Evolutionary conservation across 306 rosid genomes (phyloP), one percentile per base, ranked within the genome.

Genomic region (Quercus parvula): DNA sequence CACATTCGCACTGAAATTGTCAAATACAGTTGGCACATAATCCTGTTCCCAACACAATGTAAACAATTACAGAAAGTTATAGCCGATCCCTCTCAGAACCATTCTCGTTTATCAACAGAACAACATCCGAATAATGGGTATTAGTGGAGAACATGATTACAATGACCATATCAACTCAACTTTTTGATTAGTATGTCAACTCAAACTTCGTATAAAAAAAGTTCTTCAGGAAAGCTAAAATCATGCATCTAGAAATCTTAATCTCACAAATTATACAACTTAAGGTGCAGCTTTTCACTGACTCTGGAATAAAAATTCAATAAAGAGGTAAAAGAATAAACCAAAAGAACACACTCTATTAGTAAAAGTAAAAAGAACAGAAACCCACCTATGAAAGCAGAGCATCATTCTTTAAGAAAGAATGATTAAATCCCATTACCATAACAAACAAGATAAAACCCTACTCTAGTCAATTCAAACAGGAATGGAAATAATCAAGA

Each of bases 1-100:
- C 75, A 94, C 98, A 83, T 92, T 94, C 77, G 98, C 97, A 66
- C 98, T 94, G 90, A 94, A 94, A 85, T 94, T 94, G 87, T 94
- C 98, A 79, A 94, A 94, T 75, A 94, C 98, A 15, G 97, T 92
- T 2, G 98, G 98, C 84, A 94, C 99, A 62, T 92, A 94, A 79
- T 94, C 99, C 99, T 94, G 94, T 85, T 72, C 73, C 78, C 82
- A 80, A 76, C 5, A 71, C 27, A 75, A 70, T 9, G 58, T 74
- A 72, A 78, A 78, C 58, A 81, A 76, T 75, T 58, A 79, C 25
- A 84, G 84, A 20, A 82, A 85, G 69, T 84, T 81, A 83, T 31
- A 67, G 78, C 67, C 70, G 51, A 11, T 62, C 59, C 28, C 58
- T 69, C 22, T 74, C 71, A 75, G 51, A 84, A 51, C 20, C 66